These are phyloP conservation scores for Arthroderma sp. DNA, from an alignment of 2,329 filamentous ascomycete genomes.

Conservation along the genomic window DNA sequence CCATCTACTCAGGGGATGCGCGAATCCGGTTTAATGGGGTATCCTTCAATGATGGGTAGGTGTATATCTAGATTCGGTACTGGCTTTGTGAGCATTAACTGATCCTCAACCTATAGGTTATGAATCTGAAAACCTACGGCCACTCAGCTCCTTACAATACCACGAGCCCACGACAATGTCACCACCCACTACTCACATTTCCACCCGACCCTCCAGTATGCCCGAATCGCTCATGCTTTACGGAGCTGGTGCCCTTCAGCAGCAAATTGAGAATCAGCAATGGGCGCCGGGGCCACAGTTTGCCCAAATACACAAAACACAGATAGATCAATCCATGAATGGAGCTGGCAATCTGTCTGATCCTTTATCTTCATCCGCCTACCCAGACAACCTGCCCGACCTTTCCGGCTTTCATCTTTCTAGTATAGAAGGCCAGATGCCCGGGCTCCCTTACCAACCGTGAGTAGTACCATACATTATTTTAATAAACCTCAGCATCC, in stretches of 20 bases:
- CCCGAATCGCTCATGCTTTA: neutral
- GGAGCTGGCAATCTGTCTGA: neutral
- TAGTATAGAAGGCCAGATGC: neutral
- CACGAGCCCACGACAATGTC: neutral
- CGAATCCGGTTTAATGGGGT: no score
- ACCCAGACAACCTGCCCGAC: slow-evolving; percentile 1
- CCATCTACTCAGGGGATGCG: no score
- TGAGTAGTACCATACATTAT: no score
- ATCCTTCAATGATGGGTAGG: no score
- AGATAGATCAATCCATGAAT: neutral
- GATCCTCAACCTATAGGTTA: no score
- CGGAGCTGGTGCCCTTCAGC: neutral
- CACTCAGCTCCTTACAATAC: no score
- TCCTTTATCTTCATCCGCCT: slow-evolving; percentile 2
- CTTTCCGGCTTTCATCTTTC: neutral
- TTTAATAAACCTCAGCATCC: neutral
- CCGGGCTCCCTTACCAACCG: no score
- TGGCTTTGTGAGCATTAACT: no score
- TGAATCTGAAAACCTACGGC: no score
- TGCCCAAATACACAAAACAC: neutral
- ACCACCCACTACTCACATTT: neutral
- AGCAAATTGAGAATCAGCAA: no score
- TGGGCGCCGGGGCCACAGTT: no score
- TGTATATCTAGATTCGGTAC: no score
- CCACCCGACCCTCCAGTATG: neutral